A percentile compares a stretch with the other conserved stretches of the same genome.
Conservation (phyloP, 192 early-diverging fungal species). For the Coemansia sp. region DNA sequence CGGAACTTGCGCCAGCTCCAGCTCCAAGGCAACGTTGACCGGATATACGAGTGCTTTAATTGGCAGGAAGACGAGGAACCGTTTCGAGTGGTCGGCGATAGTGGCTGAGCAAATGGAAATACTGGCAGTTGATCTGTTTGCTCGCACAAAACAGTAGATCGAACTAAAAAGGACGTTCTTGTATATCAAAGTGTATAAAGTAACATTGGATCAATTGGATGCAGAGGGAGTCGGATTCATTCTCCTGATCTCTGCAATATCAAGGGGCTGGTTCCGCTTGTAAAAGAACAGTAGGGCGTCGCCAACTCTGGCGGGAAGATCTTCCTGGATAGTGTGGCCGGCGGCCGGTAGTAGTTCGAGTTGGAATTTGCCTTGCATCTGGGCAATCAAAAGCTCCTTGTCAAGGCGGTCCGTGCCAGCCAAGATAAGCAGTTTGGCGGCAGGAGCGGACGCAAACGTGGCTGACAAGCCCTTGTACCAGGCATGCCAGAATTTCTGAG, state of each 20-base stretch:
- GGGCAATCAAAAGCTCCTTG: slow-evolving; percentile 73
- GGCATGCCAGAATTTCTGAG: slow-evolving; percentile 70
- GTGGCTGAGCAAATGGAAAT: slow-evolving; percentile 8
- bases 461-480: slow-evolving; percentile 66
- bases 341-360: slow-evolving; percentile 67
- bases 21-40: not conserved
- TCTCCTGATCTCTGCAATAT: slow-evolving; percentile 28
- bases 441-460: slow-evolving; percentile 64
- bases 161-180: no score
- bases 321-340: slow-evolving; percentile 77
- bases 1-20: not conserved
- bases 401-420: slow-evolving; percentile 79
- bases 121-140: slow-evolving; percentile 1
- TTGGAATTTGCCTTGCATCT: slow-evolving; percentile 88
- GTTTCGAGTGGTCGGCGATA: not conserved
- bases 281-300: slow-evolving; percentile 65
- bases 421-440: slow-evolving; percentile 69
- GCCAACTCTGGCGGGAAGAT: slow-evolving; percentile 64
- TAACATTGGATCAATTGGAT: not conserved
- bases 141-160: not conserved
- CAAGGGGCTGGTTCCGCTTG: slow-evolving; percentile 65
- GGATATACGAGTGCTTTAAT: not conserved
- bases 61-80: not conserved
- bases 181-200: not conserved
- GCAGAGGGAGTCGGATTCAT: not conserved